Evolutionary conservation across 176 grass and related monocot genomes (phyloP), one percentile per base, ranked within the genome.

Genomic region (Ensete ventricosum): DNA sequence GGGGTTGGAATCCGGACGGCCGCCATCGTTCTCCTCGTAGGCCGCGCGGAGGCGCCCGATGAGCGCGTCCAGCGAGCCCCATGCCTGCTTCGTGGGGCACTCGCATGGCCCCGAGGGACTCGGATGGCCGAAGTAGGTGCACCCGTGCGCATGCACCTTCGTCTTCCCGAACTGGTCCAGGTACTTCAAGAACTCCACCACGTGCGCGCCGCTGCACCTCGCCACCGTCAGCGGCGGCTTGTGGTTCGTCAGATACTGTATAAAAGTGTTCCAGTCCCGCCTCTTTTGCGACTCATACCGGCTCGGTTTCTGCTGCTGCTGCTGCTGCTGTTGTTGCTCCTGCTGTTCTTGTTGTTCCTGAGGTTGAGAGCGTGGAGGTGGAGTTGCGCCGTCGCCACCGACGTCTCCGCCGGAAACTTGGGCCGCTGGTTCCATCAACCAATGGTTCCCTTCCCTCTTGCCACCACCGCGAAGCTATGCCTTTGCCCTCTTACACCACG

Each of bases 111-210:
- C 81, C 25, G 89, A 83, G 20, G 87, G 92, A 57, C 80, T 85
- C 1, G 89, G 89, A 71, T 90, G 79, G 17, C 89, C 88, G 63
- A 96, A 96, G 87, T 86, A 83, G 63, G 85, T 69, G 82, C 92
- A 96, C 14, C 74, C 85, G 16, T 87, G 86, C 21, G 48, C 82
- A 81, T 96, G 92, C 12, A 96, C 92, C 79, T 89, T 96, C 22
- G 92, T 96, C 88, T 96, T 96, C 55, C 92, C 92, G 69, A 96
- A 96, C 84, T 92, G 89, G 72, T 96, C 92, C 13, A 96, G 78
- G 79, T 96, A 96, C 26, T 79, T 83, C 17, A 96, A 79, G 87
- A 96, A 96, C 78, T 96, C 92, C 49, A 96, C 88, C 22, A 96
- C 92, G 65, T 96, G 83, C 12, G 83, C 86, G 52, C 92, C 87